Base-by-base conservation (phyloP, 352 stramenopile species). In the Peronospora farinosa region DNA sequence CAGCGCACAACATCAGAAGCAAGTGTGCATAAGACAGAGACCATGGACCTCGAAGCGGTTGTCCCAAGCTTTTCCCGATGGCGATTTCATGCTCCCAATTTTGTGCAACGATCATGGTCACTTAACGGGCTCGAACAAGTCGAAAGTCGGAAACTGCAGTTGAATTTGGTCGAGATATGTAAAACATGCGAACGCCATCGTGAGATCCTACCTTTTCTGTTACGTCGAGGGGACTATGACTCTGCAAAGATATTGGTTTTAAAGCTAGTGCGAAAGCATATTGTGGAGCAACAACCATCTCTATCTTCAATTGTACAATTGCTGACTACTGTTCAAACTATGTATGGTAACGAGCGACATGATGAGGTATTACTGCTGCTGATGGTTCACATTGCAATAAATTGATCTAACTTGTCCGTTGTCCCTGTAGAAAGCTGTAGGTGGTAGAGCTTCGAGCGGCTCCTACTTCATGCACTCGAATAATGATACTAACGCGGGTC, bases 121-220 rank as follows among this genome's bases (percentile, higher is more conserved):
- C 55, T 43, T 33, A 66, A 67, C 41, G 54, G 41, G 0, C 15
- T 30, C 9, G 58, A 78, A 36, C 59, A 69, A 36, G 60, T 84
- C 10, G 69, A 88, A 38, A 62, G 86, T 37, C 71, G 75, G n/a
- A 84, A 79, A 19, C 61, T 88, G 23, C 69, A 86, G 45, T 46
- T 88, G n/a, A 85, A 91, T 54, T 47, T 88, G 4, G 46, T 53
- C 0, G 69, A 79, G n/a, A 52, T 91, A 16, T 69, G 43, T 39
- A 78, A 69, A 8, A 84, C 77, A 9, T 78, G 72, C 28, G 73
- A 74, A 2, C 73, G 71, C 1, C 71, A 88, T 47, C 54, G 46
- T 12, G 75, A 85, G 32, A 77, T 91, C n/a, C 17, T 91, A 3
- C 60, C 74, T 9, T 91, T 91, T 44, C 52, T 91, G 7, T 40